Evolutionary conservation across 805 yeast species (phyloP), one percentile per base, ranked within the genome.

Genomic region (Jamesozyma lodderae): DNA sequence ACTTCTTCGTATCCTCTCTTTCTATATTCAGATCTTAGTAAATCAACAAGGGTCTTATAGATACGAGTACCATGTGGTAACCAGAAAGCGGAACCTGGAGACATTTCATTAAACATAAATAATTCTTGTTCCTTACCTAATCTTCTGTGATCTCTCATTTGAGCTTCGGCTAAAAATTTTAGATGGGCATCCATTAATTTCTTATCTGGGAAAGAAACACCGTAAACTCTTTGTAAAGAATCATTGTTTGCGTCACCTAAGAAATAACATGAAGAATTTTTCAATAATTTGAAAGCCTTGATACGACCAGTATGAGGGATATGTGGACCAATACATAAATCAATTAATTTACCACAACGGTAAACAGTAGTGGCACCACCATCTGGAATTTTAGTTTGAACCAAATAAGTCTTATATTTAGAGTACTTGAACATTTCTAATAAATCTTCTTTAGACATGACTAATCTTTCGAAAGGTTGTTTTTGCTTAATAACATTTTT

Each of bases 81-180:
- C 97, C 97, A 92, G 77, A 92, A 92, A 43, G 95, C 88, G 29
- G 94, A 79, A 49, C 99, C 99, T 39, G 99, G 99, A 15, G 96
- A 84, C 81, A 90, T 68, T 66, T 92, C 98, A 64, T 92, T 78
- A 76, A 92, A 92, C 66, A 81, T 77, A 68, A 88, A 92, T 57
- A 92, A 73, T 60, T 92, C 97, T 68, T 92, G 98, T 55, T 92
- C 97, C 56, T 69, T 81, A 63, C 99, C 99, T 49, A 92, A 81
- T 66, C 80, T 88, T 67, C 99, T 78, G 67, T 92, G 99, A 62
- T 84, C 94, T 70, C 98, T 84, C 62, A 79, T 76, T 41, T 94
- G 84, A 31, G 98, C 98, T 67, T 92, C 98, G 57, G 84, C 92
- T 60, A 92, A 71, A 68, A 90, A 92, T 62, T 87, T 84, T 67